A percentile compares a stretch with the other conserved stretches of the same genome.
phyloP scores from a whole-genome alignment of 2,329 filamentous ascomycete species.

The Penicillium janthinellum region DNA sequence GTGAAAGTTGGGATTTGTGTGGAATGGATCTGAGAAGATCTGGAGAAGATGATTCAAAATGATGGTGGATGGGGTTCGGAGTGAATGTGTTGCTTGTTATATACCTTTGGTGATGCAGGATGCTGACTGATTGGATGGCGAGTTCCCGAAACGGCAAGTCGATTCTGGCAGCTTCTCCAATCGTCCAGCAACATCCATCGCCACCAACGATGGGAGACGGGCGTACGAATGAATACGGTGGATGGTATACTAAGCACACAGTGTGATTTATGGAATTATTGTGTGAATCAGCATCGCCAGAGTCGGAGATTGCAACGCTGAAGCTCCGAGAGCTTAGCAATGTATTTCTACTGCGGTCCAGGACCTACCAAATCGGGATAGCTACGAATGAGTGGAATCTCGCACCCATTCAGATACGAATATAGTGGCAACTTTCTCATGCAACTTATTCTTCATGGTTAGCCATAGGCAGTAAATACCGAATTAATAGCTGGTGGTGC shows the following conservation, averaged over 20 bases:
- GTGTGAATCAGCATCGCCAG: not conserved
- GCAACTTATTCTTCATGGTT: no score
- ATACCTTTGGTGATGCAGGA: constrained; percentile 8
- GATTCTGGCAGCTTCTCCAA: constrained; percentile 18
- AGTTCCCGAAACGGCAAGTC: constrained; percentile 20
- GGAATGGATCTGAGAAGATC: not conserved
- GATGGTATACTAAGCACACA: not conserved
- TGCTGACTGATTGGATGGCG: constrained; percentile 18
- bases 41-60: not conserved
- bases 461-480: no score
- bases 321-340: not conserved
- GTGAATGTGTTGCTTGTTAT: constrained; percentile 9
- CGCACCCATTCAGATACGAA: no score
- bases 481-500: no score
- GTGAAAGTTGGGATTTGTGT: constrained; percentile 14
- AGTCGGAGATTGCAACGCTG: not conserved
- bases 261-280: not conserved
- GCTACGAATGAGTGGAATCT: not conserved
- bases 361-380: no score
- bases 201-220: not conserved
- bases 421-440: no score
- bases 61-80: not conserved
- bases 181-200: constrained; percentile 8
- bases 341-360: not conserved
- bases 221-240: not conserved